Conservation (phyloP, 2,329 filamentous ascomycete species). For the Aspergillus pseudonomiae region DNA sequence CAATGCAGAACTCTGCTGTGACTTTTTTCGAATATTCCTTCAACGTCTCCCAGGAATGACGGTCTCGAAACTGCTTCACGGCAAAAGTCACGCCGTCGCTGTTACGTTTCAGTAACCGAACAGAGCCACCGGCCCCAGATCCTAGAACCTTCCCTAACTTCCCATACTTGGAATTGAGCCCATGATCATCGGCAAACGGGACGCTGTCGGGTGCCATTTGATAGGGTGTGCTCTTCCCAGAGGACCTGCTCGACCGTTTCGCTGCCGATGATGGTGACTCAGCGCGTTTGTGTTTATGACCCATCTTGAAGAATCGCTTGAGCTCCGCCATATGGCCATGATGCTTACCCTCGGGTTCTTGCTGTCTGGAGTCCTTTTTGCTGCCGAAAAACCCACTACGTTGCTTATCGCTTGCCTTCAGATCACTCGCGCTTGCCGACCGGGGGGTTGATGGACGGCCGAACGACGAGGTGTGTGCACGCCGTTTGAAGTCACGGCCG, state of each 20-base stretch:
- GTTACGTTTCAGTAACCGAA: constrained; percentile 89
- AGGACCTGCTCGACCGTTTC: constrained; percentile 58
- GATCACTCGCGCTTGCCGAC: constrained; percentile 48
- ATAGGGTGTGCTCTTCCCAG: constrained; percentile 56
- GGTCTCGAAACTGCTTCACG: constrained; percentile 92
- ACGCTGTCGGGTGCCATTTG: constrained; percentile 58
- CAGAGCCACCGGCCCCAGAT: constrained; percentile 91
- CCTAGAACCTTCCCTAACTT: constrained; percentile 94
- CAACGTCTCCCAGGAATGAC: constrained; percentile 90
- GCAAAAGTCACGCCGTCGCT: constrained; percentile 94
- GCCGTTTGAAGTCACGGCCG: constrained; percentile 68
- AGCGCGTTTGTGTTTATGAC: constrained; percentile 65
- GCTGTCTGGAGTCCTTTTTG: constrained; percentile 56
- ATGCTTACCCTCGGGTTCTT: constrained; percentile 55
- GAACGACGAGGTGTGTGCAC: constrained; percentile 59
- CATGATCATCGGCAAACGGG: constrained; percentile 93
- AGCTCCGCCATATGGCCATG: constrained; percentile 86
- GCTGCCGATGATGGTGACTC: constrained; percentile 66
- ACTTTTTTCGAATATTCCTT: constrained; percentile 98
- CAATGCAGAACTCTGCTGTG: constrained; percentile 97
- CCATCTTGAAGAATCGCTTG: constrained; percentile 90
- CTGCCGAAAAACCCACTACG: constrained; percentile 58
- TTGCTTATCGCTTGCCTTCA: constrained; percentile 53
- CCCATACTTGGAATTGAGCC: constrained; percentile 86
- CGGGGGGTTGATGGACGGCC: constrained; percentile 47